A percentile compares a stretch with the other conserved stretches of the same genome.
Conservation (phyloP, 805 yeast genomes). For the Starmera amethionina region DNA sequence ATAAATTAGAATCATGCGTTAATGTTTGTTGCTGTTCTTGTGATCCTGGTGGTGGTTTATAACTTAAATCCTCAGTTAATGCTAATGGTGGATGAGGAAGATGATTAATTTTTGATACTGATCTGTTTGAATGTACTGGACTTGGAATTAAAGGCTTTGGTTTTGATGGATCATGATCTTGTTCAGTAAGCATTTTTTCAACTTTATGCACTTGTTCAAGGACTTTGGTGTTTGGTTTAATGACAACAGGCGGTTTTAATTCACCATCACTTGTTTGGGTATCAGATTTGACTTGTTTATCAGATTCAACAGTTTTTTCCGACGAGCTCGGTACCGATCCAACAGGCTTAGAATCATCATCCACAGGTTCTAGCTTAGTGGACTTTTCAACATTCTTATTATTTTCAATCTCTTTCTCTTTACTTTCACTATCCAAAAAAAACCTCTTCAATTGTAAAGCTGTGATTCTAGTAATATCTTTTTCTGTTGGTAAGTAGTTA, state of each 20-base stretch:
- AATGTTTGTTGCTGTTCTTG: too few species aligned
- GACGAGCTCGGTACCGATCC: background rate
- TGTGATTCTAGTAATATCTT: slow-evolving; percentile 84
- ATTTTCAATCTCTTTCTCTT: slow-evolving; percentile 6
- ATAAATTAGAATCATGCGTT: too few species aligned
- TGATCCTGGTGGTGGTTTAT: background rate
- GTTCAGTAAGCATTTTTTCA: slow-evolving; percentile 18
- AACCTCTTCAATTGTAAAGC: slow-evolving; percentile 75
- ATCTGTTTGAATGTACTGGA: background rate
- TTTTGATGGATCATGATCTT: slow-evolving; percentile 8
- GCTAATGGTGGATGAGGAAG: background rate
- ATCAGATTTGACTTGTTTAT: background rate
- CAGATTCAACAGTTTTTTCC: background rate
- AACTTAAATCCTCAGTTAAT: background rate
- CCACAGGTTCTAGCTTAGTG: too few species aligned
- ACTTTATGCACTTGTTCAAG: slow-evolving; percentile 20
- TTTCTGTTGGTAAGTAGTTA: slow-evolving; percentile 78
- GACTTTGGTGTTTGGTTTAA: slow-evolving; percentile 9
- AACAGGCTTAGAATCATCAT: too few species aligned
- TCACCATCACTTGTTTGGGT: background rate
- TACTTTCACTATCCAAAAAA: slow-evolving; percentile 41
- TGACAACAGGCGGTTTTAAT: too few species aligned
- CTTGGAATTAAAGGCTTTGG: slow-evolving; percentile 3
- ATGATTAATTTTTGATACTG: background rate
- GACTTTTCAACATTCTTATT: background rate